Evolutionary conservation across 345 rosid species (phyloP), one percentile per base, ranked within the genome.

Genomic region (Microcos paniculata): DNA sequence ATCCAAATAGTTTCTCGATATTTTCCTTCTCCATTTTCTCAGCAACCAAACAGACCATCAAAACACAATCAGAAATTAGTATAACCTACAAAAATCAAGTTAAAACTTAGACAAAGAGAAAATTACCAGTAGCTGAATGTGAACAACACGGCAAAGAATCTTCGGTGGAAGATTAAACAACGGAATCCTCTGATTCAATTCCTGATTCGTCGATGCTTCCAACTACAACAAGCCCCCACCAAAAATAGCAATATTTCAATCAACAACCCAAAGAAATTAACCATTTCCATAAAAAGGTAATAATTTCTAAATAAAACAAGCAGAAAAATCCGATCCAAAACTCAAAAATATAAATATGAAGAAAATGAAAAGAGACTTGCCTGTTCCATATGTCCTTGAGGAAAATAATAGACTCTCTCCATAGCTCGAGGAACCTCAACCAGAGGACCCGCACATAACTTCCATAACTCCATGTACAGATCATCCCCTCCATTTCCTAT

Each of bases 341-440:
- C 28, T 15, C 35, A 21, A 66, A 59, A 62, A 55, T 21, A 67
- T 15, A 62, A 62, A 28, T 1, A 4, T 0, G 58, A 15, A 66
- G 33, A 33, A 30, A 23, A 2, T 18, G 28, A n/a, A 76, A 35
- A 31, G 26, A 30, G 19, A 75, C 83, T 70, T 77, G 83, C 99
- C 82, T 95, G 99, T 70, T 95, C 98, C 94, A 95, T 91, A 84
- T 95, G 98, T 16, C 98, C 98, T 80, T 94, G 98, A 43, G 98
- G 98, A 75, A 94, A 90, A 73, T 94, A 95, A 84, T 77, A 91
- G 19, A 95, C 98, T 63, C 86, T 83, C 76, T 91, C 90, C 30
- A 77, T 81, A 59, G 55, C 28, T 76, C 78, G 83, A 15, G 99
- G 99, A 59, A 93, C 85, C 62, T 91, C 96, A 64, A 91, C 96